Conservation (phyloP, 306 rosid genomes). For the Prunus salicina region DNA sequence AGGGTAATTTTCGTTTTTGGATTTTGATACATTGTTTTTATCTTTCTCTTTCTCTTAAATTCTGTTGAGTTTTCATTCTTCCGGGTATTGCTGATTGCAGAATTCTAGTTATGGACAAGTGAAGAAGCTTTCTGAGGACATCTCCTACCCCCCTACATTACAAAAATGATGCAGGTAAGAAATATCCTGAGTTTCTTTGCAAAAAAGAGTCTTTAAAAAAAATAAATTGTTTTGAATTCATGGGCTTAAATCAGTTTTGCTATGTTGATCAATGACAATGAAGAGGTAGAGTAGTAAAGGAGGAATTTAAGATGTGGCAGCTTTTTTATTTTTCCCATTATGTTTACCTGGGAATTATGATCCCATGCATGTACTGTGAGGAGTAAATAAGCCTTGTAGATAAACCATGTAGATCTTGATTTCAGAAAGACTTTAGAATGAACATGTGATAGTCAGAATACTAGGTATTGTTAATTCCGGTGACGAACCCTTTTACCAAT, state of each 20-base stretch:
- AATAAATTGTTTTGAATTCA: too few species aligned
- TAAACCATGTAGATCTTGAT: not conserved
- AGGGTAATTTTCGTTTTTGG: too few species aligned
- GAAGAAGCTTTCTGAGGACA: not conserved
- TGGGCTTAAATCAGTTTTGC: not conserved
- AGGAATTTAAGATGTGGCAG: not conserved
- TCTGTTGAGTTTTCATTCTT: not conserved
- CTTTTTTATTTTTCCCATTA: not conserved
- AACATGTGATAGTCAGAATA: too few species aligned
- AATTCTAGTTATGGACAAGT: not conserved
- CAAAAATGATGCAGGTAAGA: slow-evolving; percentile 11
- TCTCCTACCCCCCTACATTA: not conserved
- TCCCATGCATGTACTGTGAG: not conserved
- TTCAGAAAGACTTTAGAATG: not conserved
- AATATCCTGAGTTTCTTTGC: not conserved
- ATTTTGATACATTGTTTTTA: not conserved
- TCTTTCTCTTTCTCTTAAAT: not conserved
- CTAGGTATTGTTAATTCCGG: not conserved
- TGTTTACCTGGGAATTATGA: not conserved
- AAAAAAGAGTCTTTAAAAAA: too few species aligned
- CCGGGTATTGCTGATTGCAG: not conserved
- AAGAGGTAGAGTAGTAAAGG: not conserved
- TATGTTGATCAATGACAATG: not conserved
- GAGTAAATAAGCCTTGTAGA: not conserved
- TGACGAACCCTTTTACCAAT: not conserved